Conservation (phyloP, 108 stramenopile genomes). For the Mediolabrus comicus region DNA sequence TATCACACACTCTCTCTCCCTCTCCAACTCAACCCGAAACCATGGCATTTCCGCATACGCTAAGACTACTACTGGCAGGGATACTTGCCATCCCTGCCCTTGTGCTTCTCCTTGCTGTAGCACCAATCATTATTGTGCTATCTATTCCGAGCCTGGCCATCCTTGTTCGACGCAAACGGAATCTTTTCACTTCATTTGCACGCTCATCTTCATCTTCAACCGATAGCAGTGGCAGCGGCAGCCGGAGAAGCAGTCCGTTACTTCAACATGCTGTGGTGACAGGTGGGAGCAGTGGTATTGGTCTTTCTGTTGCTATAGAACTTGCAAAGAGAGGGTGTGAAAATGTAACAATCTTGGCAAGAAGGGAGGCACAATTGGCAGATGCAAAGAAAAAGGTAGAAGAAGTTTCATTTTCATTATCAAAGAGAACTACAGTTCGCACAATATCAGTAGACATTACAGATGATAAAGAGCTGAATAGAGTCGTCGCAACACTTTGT, state of each 20-base stretch:
- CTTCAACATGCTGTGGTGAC: constrained; percentile 76
- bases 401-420: constrained; percentile 24
- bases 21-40: too few species aligned
- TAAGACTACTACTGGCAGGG: constrained; percentile 43
- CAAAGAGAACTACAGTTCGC: constrained; percentile 19
- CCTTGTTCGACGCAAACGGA: constrained; percentile 47
- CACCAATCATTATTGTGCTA: constrained; percentile 51
- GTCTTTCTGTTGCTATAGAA: constrained; percentile 70
- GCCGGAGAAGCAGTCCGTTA: constrained; percentile 13
- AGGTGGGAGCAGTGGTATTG: constrained; percentile 88
- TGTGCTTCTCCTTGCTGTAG: constrained; percentile 38
- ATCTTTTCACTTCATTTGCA: constrained; percentile 19
- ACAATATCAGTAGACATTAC: constrained; percentile 68
- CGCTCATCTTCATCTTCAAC: background rate
- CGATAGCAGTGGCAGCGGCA: background rate
- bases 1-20: too few species aligned
- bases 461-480: constrained; percentile 43
- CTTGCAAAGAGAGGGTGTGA: constrained; percentile 53
- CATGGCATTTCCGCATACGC: constrained; percentile 33
- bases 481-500: constrained; percentile 37
- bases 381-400: constrained; percentile 50
- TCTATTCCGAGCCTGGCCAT: constrained; percentile 58
- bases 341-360: constrained; percentile 73
- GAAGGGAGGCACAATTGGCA: constrained; percentile 61
- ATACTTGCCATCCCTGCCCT: constrained; percentile 61